Base-by-base conservation (phyloP, 1,284 basidiomycete genomes). In the Trametes hirsuta region DNA sequence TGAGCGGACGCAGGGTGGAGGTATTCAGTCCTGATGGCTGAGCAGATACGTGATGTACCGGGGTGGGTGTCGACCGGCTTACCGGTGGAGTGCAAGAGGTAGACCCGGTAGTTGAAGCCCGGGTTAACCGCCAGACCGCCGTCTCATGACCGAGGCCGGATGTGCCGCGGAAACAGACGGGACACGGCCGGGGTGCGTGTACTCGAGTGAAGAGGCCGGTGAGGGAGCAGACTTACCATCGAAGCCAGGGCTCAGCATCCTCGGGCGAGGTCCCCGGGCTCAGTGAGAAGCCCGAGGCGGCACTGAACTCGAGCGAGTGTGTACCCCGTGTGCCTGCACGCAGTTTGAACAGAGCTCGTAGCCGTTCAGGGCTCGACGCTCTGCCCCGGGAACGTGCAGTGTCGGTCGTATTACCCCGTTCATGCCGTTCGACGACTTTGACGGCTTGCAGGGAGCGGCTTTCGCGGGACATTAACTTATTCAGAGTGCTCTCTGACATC, bases 291-390 rank as follows among this genome's bases (percentile, higher is more conserved):
- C 77, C 79, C 4, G 81, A 77, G 8, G 78, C 76, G 14, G 80
- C 68, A 35, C 78, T 83, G 47, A 81, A 81, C 68, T 87, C 83
- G 39, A 91, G 80, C 0, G 93, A 86, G 70, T 96, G 94, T 83
- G 77, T 18, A 94, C 84, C 6, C 94, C 94, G 21, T 85, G 88
- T 15, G 80, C 76, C 69, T 91, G 88, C 41, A 96, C 83, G 69
- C 94, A 97, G 12, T 77, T 80, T 0, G 85, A 80, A 72, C 94
- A 97, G 25, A 96, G 82, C 72, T 96, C 94, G 71, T 90, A 95
- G 0, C 94, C 94, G 4, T 47, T 47, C 6, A 24, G 45, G 12
- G 34, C 39, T 35, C 52, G 51, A 18, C 48, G 44, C 15, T 60
- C 53, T 24, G 50, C 36, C 12, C 59, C 61, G 12, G 54, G 47